These are phyloP conservation scores for Rhizophlyctis rosea DNA, from an alignment of 192 early-diverging fungal genomes.

Conservation along the genomic window DNA sequence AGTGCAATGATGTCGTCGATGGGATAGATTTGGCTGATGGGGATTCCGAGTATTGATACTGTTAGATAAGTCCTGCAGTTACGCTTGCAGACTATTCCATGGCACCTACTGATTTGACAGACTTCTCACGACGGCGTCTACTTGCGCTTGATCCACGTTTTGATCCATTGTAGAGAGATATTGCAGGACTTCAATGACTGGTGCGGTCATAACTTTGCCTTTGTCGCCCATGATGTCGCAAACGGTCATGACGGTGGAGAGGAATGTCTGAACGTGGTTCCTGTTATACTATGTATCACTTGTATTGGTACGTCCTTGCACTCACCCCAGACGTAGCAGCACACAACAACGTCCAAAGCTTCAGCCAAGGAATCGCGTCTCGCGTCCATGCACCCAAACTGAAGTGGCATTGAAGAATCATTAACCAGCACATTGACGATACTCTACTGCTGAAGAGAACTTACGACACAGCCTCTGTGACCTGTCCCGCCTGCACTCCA, in stretches of 20 bases:
- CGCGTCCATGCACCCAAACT: conserved; percentile 42
- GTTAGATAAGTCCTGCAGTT: no score
- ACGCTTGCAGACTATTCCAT: no score
- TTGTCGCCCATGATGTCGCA: conserved; percentile 31
- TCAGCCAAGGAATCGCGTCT: conserved; percentile 41
- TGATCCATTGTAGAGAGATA: conserved; percentile 32
- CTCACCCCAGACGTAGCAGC: conserved; percentile 40
- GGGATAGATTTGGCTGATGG: no score
- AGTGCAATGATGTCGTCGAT: no score
- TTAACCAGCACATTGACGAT: no score
- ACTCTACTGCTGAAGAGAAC: no score
- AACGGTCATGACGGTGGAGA: conserved; percentile 33
- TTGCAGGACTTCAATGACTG: conserved; percentile 28
- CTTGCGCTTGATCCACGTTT: conserved; percentile 15
- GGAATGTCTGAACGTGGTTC: conserved; percentile 20
- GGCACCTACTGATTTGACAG: no score
- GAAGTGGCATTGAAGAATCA: background rate
- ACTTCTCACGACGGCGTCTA: conserved; percentile 13
- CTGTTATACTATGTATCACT: background rate
- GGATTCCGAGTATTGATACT: no score
- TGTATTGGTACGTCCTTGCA: no score
- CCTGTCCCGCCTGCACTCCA: conserved; percentile 15
- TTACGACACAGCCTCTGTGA: conserved; percentile 32
- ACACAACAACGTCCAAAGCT: conserved; percentile 44
- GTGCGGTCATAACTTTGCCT: conserved; percentile 17